Conservation (phyloP, 1,139 yeast species). For the Blastobotrys raffinosifermentans region DNA sequence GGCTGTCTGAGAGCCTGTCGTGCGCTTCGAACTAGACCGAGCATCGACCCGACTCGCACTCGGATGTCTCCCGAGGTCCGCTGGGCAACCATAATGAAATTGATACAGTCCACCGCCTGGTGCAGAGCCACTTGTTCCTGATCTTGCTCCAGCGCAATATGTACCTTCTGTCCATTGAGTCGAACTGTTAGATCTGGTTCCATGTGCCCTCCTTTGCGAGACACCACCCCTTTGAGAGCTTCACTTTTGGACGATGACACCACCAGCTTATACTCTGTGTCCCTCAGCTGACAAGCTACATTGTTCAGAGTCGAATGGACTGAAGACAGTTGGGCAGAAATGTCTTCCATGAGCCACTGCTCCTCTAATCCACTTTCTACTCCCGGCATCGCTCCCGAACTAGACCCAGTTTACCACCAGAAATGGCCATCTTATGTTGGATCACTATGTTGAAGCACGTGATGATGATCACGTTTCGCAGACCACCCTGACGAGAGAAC, state of each 20-base stretch:
- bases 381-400: too few species aligned
- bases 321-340: slow-evolving; percentile 19
- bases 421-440: too few species aligned
- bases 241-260: slow-evolving; percentile 30
- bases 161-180: slow-evolving; percentile 16
- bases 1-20: slow-evolving; percentile 20
- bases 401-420: too few species aligned
- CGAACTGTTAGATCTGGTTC: slow-evolving; percentile 26
- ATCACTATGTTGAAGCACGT: too few species aligned
- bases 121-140: slow-evolving; percentile 11
- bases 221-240: slow-evolving; percentile 30
- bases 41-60: slow-evolving; percentile 12
- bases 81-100: slow-evolving; percentile 12
- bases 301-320: slow-evolving; percentile 17
- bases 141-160: slow-evolving; percentile 12
- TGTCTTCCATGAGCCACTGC: slow-evolving; percentile 29
- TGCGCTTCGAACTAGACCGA: slow-evolving; percentile 20
- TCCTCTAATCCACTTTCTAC: slow-evolving; percentile 20
- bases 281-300: slow-evolving; percentile 26
- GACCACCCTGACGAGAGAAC: too few species aligned
- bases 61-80: slow-evolving; percentile 4
- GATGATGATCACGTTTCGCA: too few species aligned
- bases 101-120: slow-evolving; percentile 25
- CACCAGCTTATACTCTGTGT: slow-evolving; percentile 29
- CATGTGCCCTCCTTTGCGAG: slow-evolving; percentile 14